phyloP scores from a whole-genome alignment of 306 rosid species.

The Quercus rubra region DNA sequence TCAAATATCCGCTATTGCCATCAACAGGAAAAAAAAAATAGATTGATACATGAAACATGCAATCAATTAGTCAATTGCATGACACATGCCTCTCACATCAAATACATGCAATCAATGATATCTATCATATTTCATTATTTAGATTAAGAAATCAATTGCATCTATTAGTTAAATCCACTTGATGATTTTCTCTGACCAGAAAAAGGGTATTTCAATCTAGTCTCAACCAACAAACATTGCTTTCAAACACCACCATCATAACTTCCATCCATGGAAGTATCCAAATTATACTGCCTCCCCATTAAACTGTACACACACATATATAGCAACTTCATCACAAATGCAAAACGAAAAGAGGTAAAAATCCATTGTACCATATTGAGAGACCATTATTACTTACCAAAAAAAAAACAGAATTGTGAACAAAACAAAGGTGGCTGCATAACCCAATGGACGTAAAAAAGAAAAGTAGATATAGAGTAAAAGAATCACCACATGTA shows the following conservation, averaged over 20 bases:
- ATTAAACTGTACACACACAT: background rate
- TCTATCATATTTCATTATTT: background rate
- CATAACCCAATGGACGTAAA: background rate
- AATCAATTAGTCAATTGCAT: no score
- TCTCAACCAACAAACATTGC: background rate
- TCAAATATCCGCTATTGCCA: background rate
- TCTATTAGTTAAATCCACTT: background rate
- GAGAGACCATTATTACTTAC: background rate
- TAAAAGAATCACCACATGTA: background rate
- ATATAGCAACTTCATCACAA: background rate
- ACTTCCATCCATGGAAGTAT: conserved; percentile 8
- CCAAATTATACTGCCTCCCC: background rate
- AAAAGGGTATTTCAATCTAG: background rate
- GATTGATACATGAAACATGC: background rate
- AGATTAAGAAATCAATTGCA: background rate
- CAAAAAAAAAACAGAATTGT: background rate
- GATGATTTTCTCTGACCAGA: background rate
- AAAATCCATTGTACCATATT: background rate
- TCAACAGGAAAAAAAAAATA: background rate
- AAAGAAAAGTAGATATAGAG: background rate
- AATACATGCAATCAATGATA: background rate
- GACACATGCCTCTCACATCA: background rate
- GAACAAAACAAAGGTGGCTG: background rate
- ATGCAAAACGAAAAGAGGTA: background rate
- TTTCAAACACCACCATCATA: conserved; percentile 4